Base-by-base conservation (phyloP, 352 stramenopile genomes). In the Paralagenidium karlingii region DNA sequence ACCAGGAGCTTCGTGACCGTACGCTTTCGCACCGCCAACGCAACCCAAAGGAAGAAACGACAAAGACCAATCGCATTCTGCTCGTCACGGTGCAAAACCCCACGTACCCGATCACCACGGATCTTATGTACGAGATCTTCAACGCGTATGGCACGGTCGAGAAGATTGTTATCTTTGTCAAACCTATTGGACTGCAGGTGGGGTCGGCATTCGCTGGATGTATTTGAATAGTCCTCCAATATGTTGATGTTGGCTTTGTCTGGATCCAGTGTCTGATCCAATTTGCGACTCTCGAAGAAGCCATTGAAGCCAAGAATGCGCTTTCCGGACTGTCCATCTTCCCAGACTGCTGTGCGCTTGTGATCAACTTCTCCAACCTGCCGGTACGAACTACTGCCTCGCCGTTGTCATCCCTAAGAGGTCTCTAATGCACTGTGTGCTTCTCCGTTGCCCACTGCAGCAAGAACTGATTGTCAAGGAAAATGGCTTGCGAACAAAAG, bases 31-130 rank as follows among this genome's bases (percentile, higher is more conserved):
- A 45, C 20, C 30, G 30, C 13, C 34, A 42, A 5, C 21, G 41
- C 13, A 37, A 47, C n/a, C 26, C 49, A 5, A 22, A 24, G 12
- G 22, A 43, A 9, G 18, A 44, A 20, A 25, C 37, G 19, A 51
- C 29, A 5, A 51, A 58, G 20, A 50, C 41, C 43, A 78, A 81
- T 38, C 63, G 63, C 36, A 81, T 81, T 38, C 28, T 81, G 49
- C 58, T 81, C 18, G 60, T 78, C 12, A 81, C 67, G n/a, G 58
- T 81, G 29, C 67, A 81, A 47, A 78, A 76, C 45, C 63, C 67
- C 18, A 74, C 60, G 40, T 73, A 71, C 27, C 63, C 61, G 8
- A 68, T 81, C 48, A 71, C 63, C 25, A 68, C 60, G 1, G 61
- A 78, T 15, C 52, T 81, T 38, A 62, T 81, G 31, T 27, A 62